phyloP scores from a whole-genome alignment of 2,329 filamentous ascomycete genomes.

The Leptographium lundbergii region DNA sequence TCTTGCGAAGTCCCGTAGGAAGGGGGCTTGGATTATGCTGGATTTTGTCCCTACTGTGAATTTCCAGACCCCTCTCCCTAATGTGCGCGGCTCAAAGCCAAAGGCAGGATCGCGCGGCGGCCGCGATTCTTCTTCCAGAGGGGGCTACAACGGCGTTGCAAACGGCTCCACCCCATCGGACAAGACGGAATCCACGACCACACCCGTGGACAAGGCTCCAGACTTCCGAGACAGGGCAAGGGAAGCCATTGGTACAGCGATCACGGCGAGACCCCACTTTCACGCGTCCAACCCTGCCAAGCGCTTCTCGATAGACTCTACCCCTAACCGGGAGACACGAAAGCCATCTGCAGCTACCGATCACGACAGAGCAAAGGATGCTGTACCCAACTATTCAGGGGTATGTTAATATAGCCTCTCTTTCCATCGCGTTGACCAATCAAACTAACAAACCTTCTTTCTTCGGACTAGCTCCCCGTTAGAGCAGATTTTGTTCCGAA shows the following conservation, averaged over 20 bases:
- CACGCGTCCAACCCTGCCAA: conserved; percentile 26
- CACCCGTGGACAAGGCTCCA: conserved; percentile 24
- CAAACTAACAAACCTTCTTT: not conserved
- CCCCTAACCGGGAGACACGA: conserved; percentile 29
- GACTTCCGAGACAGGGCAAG: conserved; percentile 21
- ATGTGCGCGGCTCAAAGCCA: conserved; percentile 32
- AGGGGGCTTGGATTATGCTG: conserved; percentile 77
- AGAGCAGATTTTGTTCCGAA: not conserved
- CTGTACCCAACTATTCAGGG: conserved; percentile 17
- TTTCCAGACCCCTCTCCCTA: conserved; percentile 71
- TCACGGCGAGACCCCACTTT: conserved; percentile 22
- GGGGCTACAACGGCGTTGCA: conserved; percentile 9
- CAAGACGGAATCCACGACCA: conserved; percentile 6
- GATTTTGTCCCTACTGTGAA: conserved; percentile 73
- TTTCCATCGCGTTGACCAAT: not conserved
- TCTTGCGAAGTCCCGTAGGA: conserved; percentile 42
- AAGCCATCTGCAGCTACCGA: conserved; percentile 24
- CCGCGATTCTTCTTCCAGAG: conserved; percentile 22
- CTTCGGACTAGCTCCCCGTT: not conserved
- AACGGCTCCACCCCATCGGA: conserved; percentile 15
- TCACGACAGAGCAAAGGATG: conserved; percentile 30
- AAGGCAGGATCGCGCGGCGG: conserved; percentile 35
- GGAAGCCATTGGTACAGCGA: conserved; percentile 18
- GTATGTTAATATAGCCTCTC: conserved; percentile 22
- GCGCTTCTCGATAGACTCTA: conserved; percentile 29